Evolutionary conservation across 2,329 filamentous ascomycete genomes (phyloP).

Genomic region (Endoconidiophora polonica): DNA sequence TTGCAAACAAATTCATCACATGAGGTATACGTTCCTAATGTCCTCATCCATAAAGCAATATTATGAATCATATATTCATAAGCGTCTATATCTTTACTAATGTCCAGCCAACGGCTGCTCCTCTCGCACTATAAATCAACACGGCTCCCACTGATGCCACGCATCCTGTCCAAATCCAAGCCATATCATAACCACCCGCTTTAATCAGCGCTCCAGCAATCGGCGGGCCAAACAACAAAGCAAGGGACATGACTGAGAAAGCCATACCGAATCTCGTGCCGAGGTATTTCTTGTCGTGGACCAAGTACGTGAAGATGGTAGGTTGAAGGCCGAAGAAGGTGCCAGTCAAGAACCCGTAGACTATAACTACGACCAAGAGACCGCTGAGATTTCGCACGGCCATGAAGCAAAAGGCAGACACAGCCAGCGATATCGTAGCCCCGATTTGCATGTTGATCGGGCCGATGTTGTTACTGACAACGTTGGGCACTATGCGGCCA

Average conservation of each 20-base stretch:
- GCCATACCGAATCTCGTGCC: conserved; percentile 31
- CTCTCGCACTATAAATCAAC: conserved; percentile 2
- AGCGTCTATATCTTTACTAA: not conserved
- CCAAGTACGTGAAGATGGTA: conserved; percentile 26
- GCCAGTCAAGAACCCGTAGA: conserved; percentile 32
- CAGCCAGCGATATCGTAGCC: conserved; percentile 19
- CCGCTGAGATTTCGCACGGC: conserved; percentile 21
- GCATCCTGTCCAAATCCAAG: conserved; percentile 7
- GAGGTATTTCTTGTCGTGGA: conserved; percentile 23
- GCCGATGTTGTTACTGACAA: conserved; percentile 26
- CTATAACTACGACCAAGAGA: conserved; percentile 25
- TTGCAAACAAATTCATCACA: no score
- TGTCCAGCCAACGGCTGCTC: not conserved
- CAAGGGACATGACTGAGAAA: conserved; percentile 22
- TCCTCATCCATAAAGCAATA: no score
- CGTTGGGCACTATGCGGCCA: conserved; percentile 30
- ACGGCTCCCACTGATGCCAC: not conserved
- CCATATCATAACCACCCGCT: conserved; percentile 13
- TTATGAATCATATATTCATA: not conserved
- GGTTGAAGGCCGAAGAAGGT: conserved; percentile 28
- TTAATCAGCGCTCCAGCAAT: conserved; percentile 23
- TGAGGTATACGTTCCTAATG: no score
- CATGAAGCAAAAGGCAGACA: conserved; percentile 25
- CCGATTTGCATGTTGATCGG: conserved; percentile 25
- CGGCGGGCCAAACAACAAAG: conserved; percentile 22